Evolutionary conservation across 2,329 filamentous ascomycete species (phyloP).

Genomic region (Zymoseptoria crescenta): DNA sequence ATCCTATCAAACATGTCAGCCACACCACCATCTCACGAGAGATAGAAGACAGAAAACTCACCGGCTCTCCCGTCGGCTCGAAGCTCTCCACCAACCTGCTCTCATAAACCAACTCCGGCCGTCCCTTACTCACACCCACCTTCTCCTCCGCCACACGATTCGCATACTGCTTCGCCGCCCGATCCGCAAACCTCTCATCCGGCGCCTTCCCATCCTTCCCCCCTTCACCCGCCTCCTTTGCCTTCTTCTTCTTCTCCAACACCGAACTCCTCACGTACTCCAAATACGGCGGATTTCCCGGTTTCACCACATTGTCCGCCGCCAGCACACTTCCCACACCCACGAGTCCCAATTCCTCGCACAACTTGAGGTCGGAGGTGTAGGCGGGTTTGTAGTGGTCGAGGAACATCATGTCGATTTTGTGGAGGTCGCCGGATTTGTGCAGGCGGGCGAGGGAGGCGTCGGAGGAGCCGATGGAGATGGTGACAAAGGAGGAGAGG

Average conservation of each 20-base stretch:
- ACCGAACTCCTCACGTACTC: conserved; percentile 62
- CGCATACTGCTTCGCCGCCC: conserved; percentile 42
- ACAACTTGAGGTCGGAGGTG: conserved; percentile 65
- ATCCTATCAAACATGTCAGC: conserved; percentile 42
- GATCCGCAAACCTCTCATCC: conserved; percentile 37
- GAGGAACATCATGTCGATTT: conserved; percentile 66
- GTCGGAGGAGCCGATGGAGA: conserved; percentile 62
- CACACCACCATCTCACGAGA: background rate
- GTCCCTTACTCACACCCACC: conserved; percentile 42
- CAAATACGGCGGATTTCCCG: conserved; percentile 62
- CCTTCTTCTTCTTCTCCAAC: conserved; percentile 49
- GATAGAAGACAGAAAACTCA: conserved; percentile 36
- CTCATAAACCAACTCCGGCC: conserved; percentile 59
- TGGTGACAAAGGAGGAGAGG: conserved; percentile 59
- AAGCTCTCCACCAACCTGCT: conserved; percentile 57
- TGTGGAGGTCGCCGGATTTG: conserved; percentile 43
- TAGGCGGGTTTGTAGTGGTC: conserved; percentile 78
- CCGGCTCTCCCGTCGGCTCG: conserved; percentile 59
- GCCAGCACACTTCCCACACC: conserved; percentile 54
- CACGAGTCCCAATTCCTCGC: conserved; percentile 62
- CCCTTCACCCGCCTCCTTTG: conserved; percentile 22
- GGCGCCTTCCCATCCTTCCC: conserved; percentile 23
- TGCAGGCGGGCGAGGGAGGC: conserved; percentile 56
- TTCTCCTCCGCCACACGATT: conserved; percentile 41
- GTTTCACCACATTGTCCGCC: conserved; percentile 65